Evolutionary conservation across 495 filamentous ascomycete genomes (phyloP).

Genomic region (Neurospora pannonica): DNA sequence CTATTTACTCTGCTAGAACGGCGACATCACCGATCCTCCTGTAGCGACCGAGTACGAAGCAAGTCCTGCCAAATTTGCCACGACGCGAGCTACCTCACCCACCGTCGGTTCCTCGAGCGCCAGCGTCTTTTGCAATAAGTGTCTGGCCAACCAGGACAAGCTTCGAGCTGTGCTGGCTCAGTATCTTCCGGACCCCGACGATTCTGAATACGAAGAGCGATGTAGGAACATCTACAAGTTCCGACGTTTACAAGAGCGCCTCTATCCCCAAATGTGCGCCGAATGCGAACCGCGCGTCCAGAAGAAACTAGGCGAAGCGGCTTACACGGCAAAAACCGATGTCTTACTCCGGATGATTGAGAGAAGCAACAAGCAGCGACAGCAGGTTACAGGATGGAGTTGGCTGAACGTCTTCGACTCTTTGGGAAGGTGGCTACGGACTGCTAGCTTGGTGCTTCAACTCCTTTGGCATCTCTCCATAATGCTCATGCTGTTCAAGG

Average conservation of each 20-base stretch:
- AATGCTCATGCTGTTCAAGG: constrained; percentile 20
- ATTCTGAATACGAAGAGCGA: constrained; percentile 45
- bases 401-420: constrained; percentile 44
- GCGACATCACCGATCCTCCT: constrained; percentile 83
- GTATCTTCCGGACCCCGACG: constrained; percentile 61
- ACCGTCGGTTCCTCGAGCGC: constrained; percentile 16
- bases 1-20: constrained; percentile 42
- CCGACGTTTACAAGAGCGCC: constrained; percentile 54
- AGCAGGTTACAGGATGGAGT: constrained; percentile 27
- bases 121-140: constrained; percentile 63
- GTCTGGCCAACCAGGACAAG: constrained; percentile 74
- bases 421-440: constrained; percentile 39
- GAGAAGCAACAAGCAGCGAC: constrained; percentile 39
- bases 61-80: constrained; percentile 27
- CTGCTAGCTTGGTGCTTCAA: constrained; percentile 45
- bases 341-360: constrained; percentile 65
- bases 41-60: constrained; percentile 33
- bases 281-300: constrained; percentile 61
- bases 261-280: constrained; percentile 77
- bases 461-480: constrained; percentile 40
- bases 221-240: constrained; percentile 49
- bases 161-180: constrained; percentile 55
- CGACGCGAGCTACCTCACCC: constrained; percentile 24
- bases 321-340: constrained; percentile 72
- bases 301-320: constrained; percentile 52